Evolutionary conservation across 208 protist genomes (phyloP), one percentile per base, ranked within the genome.

Genomic region (Leishmania amazonensis): DNA sequence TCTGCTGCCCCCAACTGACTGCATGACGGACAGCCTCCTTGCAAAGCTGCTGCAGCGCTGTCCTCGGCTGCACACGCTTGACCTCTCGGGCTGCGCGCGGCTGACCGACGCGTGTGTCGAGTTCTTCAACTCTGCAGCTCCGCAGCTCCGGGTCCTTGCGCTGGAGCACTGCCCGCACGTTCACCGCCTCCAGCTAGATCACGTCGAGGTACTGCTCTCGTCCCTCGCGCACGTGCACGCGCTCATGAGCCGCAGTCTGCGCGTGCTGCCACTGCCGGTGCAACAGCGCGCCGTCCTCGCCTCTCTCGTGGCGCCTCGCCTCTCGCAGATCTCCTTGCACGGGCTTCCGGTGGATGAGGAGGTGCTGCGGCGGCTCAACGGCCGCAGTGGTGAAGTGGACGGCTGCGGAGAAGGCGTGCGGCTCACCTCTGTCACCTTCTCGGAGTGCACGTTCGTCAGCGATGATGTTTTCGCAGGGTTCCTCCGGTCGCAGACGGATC

Each of bases 161-260:
- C 49, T 78, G 47, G 74, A 78, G 74, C 74, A 78, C 53, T 78
- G 74, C 40, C 74, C 74, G 53, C 74, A 78, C 74, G 49, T 78
- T 60, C 74, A 78, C 51, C 74, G 53, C 24, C 74, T 78, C 53
- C 74, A 28, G 49, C 57, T 78, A 42, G 53, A 65, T 31, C 40
- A 78, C n/a, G 53, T 67, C 40, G 74, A 78, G 24, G 74, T 78
- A 3, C 35, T 78, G 53, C 53, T 78, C 53, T 78, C 74, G 4
- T 78, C 74, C 3, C 74, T 78, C 35, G 74, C 17, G 49, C 74
- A 78, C 74, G 74, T 78, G 51, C 57, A 65, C 74, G 21, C 28
- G 31, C 74, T 78, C 35, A 58, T 21, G 38, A 78, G 74, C 40
- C 47, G 49, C 24, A 78, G 74, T 31, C 74, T 78, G 74, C 49